Conservation (phyloP, 495 filamentous ascomycete genomes). For the Chaetomidium leptoderma region DNA sequence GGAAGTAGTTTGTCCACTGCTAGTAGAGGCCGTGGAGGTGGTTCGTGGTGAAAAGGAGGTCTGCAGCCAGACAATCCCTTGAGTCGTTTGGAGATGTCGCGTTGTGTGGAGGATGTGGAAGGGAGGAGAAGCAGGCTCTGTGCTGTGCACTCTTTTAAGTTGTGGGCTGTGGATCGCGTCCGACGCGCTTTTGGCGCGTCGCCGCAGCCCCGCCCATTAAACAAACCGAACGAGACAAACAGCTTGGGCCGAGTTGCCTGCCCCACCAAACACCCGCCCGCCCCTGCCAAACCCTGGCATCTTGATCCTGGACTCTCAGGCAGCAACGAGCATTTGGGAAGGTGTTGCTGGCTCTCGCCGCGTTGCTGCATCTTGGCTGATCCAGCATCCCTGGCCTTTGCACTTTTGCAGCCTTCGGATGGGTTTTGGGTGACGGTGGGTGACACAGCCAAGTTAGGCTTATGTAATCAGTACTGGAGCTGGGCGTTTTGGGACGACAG, state of each 20-base stretch:
- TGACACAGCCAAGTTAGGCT: no score
- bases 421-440: no score
- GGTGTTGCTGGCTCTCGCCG: no score
- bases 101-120: slow-evolving; percentile 19
- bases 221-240: no score
- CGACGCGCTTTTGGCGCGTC: slow-evolving; percentile 23
- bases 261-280: not conserved
- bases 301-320: not conserved
- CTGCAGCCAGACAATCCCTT: slow-evolving; percentile 3
- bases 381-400: no score
- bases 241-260: slow-evolving; percentile 4
- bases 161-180: slow-evolving; percentile 20
- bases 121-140: slow-evolving; percentile 9
- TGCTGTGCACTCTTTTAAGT: slow-evolving; percentile 20
- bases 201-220: slow-evolving; percentile 22
- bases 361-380: no score
- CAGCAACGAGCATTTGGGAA: not conserved
- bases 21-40: not conserved
- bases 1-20: not conserved
- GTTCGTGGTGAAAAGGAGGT: not conserved
- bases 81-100: not conserved
- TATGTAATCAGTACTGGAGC: no score
- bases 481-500: no score
- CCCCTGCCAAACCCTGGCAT: not conserved
- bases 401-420: no score